These are phyloP conservation scores for Tarenaya hassleriana DNA, from an alignment of 345 rosid species.

Conservation along the genomic window DNA sequence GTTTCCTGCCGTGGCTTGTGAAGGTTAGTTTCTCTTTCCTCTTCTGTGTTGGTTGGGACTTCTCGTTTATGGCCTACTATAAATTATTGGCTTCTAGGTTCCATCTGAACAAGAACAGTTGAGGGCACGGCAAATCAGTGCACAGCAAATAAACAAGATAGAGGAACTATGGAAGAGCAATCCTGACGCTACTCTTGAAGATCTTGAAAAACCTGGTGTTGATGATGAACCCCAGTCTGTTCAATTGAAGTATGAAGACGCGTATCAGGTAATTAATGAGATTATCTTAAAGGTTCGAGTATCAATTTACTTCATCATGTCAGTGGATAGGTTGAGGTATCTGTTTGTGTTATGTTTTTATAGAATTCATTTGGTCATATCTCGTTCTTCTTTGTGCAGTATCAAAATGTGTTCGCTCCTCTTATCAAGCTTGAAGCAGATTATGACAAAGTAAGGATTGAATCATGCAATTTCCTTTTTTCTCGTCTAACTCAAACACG, in stretches of 20 bases:
- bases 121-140: slow-evolving; percentile 98
- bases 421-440: slow-evolving; percentile 99
- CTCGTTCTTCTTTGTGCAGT: slow-evolving; percentile 50
- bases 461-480: neutral
- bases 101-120: slow-evolving; percentile 99
- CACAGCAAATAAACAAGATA: slow-evolving; percentile 97
- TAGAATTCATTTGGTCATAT: neutral
- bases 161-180: slow-evolving; percentile 99
- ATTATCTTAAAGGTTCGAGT: too few species aligned
- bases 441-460: slow-evolving; percentile 74
- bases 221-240: slow-evolving; percentile 99
- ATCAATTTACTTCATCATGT: neutral
- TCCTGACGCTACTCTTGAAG: slow-evolving; percentile 97
- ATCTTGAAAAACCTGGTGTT: slow-evolving; percentile 99
- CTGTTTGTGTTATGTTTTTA: slow-evolving; percentile 5
- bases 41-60: neutral
- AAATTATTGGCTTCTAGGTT: slow-evolving; percentile 41
- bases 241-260: slow-evolving; percentile 93
- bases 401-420: slow-evolving; percentile 99
- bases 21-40: slow-evolving; percentile 49
- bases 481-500: too few species aligned
- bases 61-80: slow-evolving; percentile 6
- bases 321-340: slow-evolving; percentile 13
- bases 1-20: slow-evolving; percentile 97
- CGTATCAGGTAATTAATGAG: slow-evolving; percentile 97